A percentile compares a stretch with the other conserved stretches of the same genome.
Evolutionary conservation across 192 early-diverging fungal genomes (phyloP).

Genomic region (Umbelopsis isabellina): DNA sequence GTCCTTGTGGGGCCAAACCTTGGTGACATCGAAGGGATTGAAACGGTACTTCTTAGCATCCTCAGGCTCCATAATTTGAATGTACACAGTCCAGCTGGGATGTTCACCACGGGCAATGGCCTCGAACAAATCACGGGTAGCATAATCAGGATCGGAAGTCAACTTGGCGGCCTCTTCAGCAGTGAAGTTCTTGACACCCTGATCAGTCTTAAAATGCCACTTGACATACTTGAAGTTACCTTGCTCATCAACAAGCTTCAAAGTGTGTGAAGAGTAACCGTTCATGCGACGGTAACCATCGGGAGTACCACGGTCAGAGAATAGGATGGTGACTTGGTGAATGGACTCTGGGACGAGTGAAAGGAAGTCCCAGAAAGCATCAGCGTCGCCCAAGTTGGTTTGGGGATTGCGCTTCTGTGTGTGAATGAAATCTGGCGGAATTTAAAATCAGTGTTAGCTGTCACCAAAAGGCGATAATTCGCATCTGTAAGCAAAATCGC

Average conservation of each 20-base stretch:
- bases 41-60: conserved; percentile 65
- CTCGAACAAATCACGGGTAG: conserved; percentile 65
- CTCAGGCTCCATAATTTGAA: conserved; percentile 66
- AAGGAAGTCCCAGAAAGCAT: conserved; percentile 67
- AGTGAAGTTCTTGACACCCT: conserved; percentile 62
- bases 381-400: conserved; percentile 52
- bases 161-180: conserved; percentile 55
- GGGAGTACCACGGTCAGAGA: conserved; percentile 64
- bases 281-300: conserved; percentile 57
- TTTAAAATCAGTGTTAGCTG: background rate
- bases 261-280: conserved; percentile 56
- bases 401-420: conserved; percentile 66
- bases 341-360: conserved; percentile 64
- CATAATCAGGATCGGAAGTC: conserved; percentile 59
- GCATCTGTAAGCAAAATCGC: conserved; percentile 18
- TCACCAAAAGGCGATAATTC: conserved; percentile 9
- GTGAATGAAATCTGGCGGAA: conserved; percentile 56
- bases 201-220: conserved; percentile 65
- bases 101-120: conserved; percentile 63
- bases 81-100: conserved; percentile 66
- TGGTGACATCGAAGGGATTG: conserved; percentile 69
- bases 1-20: conserved; percentile 63
- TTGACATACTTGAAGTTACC: conserved; percentile 63
- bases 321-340: conserved; percentile 62
- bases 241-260: conserved; percentile 56